Evolutionary conservation across 2,329 filamentous ascomycete genomes (phyloP).

Genomic region (Pseudocercospora fijiensis): DNA sequence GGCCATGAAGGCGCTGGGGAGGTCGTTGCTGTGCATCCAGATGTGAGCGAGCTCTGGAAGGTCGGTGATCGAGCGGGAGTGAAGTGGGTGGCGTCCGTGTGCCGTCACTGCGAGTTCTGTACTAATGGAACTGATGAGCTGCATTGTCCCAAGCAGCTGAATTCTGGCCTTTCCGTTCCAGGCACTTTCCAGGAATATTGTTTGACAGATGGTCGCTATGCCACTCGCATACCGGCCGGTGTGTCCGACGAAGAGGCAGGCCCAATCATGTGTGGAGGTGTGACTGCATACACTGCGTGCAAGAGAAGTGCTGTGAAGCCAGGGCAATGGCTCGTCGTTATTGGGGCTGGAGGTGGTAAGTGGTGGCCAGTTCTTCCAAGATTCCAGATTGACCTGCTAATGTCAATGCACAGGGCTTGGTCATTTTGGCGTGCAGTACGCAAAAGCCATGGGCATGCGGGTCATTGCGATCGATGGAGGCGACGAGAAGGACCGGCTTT

Average conservation of each 20-base stretch:
- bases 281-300: slow-evolving; percentile 39
- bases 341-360: slow-evolving; percentile 40
- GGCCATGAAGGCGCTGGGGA: slow-evolving; percentile 37
- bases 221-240: slow-evolving; percentile 40
- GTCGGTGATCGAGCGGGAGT: slow-evolving; percentile 37
- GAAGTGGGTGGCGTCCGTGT: slow-evolving; percentile 36
- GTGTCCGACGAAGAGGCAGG: slow-evolving; percentile 41
- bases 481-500: slow-evolving; percentile 40
- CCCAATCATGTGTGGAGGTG: slow-evolving; percentile 41
- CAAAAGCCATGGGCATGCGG: slow-evolving; percentile 39
- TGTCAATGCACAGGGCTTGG: slow-evolving; percentile 5
- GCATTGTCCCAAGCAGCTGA: slow-evolving; percentile 40
- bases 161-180: slow-evolving; percentile 41
- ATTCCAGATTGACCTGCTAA: neutral
- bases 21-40: slow-evolving; percentile 32
- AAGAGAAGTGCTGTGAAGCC: slow-evolving; percentile 39
- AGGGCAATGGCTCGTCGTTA: slow-evolving; percentile 43
- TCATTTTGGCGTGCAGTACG: slow-evolving; percentile 37
- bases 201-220: slow-evolving; percentile 39
- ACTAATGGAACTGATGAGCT: slow-evolving; percentile 40
- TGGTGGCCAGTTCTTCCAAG: neutral
- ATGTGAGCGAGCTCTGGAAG: slow-evolving; percentile 33
- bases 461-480: slow-evolving; percentile 44
- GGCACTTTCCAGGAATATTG: slow-evolving; percentile 43
- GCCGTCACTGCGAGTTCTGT: slow-evolving; percentile 36